These are phyloP conservation scores for Trypanosoma congolense DNA, from an alignment of 208 protist species.

Conservation along the genomic window DNA sequence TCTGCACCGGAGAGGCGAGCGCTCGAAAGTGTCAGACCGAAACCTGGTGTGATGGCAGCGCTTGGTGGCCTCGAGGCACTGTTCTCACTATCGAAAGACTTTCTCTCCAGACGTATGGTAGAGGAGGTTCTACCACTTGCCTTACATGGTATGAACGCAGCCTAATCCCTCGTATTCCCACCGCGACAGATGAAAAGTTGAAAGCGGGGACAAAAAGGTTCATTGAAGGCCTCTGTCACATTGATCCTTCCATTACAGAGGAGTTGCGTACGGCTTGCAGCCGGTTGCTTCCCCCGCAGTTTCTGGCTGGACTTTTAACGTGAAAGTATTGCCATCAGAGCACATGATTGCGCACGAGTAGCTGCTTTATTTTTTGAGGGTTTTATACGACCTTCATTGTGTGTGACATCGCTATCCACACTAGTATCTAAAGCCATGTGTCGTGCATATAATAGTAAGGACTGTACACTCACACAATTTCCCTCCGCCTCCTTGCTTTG, in stretches of 20 bases:
- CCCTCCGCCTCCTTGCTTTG: too few species aligned
- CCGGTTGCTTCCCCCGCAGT: not conserved
- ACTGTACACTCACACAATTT: too few species aligned
- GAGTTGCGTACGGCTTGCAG: slow-evolving; percentile 5
- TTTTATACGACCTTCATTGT: too few species aligned
- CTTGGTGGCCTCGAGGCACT: slow-evolving; percentile 57
- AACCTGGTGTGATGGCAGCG: slow-evolving; percentile 42
- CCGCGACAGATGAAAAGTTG: slow-evolving; percentile 63
- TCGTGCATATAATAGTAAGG: too few species aligned
- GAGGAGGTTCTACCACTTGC: slow-evolving; percentile 64
- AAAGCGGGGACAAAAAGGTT: slow-evolving; percentile 28
- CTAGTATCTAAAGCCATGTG: too few species aligned
- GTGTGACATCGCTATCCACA: too few species aligned
- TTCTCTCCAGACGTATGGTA: slow-evolving; percentile 66
- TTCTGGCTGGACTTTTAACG: not conserved
- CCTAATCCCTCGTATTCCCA: slow-evolving; percentile 56
- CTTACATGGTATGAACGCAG: slow-evolving; percentile 75
- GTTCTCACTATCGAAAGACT: slow-evolving; percentile 47
- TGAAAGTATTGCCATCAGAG: not conserved
- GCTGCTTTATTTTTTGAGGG: too few species aligned
- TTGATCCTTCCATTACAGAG: slow-evolving; percentile 10
- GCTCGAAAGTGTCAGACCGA: slow-evolving; percentile 47
- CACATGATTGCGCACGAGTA: too few species aligned
- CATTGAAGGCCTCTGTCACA: slow-evolving; percentile 5
- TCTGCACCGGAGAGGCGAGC: slow-evolving; percentile 42